These are phyloP conservation scores for Rhodotorula sphaerocarpa DNA, from an alignment of 768 basidiomycete species.

Conservation along the genomic window DNA sequence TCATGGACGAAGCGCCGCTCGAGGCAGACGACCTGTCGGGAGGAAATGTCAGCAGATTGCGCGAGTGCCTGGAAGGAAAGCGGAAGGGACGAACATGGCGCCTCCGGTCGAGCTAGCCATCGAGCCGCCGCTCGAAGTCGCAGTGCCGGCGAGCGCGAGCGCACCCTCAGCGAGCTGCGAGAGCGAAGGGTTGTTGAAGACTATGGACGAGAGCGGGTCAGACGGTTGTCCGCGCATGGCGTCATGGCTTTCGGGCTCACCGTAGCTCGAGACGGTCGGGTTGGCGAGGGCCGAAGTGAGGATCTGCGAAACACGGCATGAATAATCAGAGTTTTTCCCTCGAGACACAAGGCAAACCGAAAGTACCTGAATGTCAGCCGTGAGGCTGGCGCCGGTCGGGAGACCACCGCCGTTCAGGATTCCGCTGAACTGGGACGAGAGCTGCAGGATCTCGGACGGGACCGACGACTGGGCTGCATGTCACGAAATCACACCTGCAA, in stretches of 20 bases:
- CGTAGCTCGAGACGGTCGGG: neutral
- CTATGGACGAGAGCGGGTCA: neutral
- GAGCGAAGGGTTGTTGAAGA: neutral
- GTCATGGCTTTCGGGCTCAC: neutral
- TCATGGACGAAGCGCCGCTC: too few relatives aligned
- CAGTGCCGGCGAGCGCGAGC: neutral
- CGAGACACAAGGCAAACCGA: too few relatives aligned
- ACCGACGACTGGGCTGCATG: neutral
- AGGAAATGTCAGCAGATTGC: too few relatives aligned
- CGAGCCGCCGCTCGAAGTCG: neutral
- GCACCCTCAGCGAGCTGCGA: neutral
- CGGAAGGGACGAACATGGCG: too few relatives aligned
- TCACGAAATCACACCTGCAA: too few relatives aligned
- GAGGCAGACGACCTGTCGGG: too few relatives aligned
- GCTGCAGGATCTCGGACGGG: neutral
- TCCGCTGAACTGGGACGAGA: neutral
- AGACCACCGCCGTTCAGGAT: neutral
- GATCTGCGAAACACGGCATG: neutral
- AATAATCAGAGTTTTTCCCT: too few relatives aligned
- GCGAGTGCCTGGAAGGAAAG: too few relatives aligned
- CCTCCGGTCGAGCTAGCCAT: too few relatives aligned
- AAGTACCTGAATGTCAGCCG: neutral
- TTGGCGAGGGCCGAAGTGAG: neutral
- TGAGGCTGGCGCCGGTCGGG: constrained; percentile 1
- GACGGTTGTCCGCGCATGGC: too few relatives aligned